These are phyloP conservation scores for Davidsoniella eucalypti DNA, from an alignment of 2,329 filamentous ascomycete species.

Conservation along the genomic window DNA sequence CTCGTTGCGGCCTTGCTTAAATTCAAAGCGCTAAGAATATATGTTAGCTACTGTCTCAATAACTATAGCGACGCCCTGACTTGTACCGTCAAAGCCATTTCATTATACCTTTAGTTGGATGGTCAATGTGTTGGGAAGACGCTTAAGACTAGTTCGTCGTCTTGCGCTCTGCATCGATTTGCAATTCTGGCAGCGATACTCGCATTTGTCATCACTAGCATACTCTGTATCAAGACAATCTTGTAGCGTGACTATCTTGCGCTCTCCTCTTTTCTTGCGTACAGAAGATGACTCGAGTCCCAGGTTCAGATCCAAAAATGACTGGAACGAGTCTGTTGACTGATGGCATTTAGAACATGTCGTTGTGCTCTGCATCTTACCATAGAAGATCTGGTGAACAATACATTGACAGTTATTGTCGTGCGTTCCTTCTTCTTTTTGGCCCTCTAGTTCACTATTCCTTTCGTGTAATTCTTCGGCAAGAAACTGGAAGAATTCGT, in stretches of 20 bases:
- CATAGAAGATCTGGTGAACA: constrained; percentile 87
- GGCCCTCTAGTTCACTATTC: constrained; percentile 46
- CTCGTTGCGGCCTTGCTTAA: constrained; percentile 46
- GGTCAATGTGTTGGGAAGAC: constrained; percentile 72
- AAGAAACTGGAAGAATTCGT: constrained; percentile 93
- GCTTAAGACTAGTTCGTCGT: constrained; percentile 70
- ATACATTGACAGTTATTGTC: constrained; percentile 68
- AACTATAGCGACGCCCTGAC: background rate
- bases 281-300: constrained; percentile 65
- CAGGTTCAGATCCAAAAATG: constrained; percentile 78
- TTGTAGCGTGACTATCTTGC: constrained; percentile 36
- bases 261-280: constrained; percentile 37
- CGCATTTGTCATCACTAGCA: constrained; percentile 71
- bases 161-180: constrained; percentile 60
- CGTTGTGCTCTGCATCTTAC: constrained; percentile 76
- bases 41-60: background rate
- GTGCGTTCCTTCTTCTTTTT: constrained; percentile 40
- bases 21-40: constrained; percentile 47
- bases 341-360: constrained; percentile 80
- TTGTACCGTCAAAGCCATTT: too few species aligned
- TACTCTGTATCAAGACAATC: constrained; percentile 76
- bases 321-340: constrained; percentile 67
- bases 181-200: constrained; percentile 76
- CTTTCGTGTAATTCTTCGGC: constrained; percentile 80
- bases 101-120: constrained; percentile 71